phyloP scores from a whole-genome alignment of 2,329 filamentous ascomycete species.

The Fusarium palustre region DNA sequence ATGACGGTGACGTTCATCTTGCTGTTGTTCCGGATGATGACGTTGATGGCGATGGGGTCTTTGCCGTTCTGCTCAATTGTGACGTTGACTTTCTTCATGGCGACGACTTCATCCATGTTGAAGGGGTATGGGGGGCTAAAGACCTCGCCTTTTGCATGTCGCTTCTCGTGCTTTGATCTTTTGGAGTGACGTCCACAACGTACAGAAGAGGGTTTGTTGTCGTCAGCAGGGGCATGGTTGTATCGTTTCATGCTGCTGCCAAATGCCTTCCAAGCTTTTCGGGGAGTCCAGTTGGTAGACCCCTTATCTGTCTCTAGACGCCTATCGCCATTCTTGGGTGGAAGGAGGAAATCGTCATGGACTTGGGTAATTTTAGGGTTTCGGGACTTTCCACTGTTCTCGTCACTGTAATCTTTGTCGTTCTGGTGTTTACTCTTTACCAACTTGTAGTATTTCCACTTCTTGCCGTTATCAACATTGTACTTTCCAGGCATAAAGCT shows the following conservation, averaged over 20 bases:
- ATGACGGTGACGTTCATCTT: not conserved
- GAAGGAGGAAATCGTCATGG: not conserved
- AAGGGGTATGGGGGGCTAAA: not conserved
- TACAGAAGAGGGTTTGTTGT: no score
- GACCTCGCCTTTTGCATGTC: no score
- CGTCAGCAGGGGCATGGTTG: no score
- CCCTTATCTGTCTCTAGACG: no score
- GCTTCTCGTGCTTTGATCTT: no score
- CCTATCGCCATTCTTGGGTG: not conserved
- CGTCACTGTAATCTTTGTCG: not conserved
- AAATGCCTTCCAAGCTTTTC: no score
- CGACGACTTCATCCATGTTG: not conserved
- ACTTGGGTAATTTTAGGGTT: not conserved
- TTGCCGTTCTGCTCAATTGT: not conserved
- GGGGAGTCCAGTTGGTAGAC: no score
- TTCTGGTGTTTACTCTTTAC: not conserved
- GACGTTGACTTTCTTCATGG: not conserved
- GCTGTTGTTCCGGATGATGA: conserved; percentile 1
- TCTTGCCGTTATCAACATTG: not conserved
- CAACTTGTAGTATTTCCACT: not conserved
- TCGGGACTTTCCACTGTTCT: no score
- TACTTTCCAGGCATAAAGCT: not conserved
- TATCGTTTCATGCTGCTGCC: no score
- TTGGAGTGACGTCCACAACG: no score
- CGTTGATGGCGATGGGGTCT: conserved; percentile 3